Conservation (phyloP, 139 green algal genomes). For the Ulvella scutata region DNA sequence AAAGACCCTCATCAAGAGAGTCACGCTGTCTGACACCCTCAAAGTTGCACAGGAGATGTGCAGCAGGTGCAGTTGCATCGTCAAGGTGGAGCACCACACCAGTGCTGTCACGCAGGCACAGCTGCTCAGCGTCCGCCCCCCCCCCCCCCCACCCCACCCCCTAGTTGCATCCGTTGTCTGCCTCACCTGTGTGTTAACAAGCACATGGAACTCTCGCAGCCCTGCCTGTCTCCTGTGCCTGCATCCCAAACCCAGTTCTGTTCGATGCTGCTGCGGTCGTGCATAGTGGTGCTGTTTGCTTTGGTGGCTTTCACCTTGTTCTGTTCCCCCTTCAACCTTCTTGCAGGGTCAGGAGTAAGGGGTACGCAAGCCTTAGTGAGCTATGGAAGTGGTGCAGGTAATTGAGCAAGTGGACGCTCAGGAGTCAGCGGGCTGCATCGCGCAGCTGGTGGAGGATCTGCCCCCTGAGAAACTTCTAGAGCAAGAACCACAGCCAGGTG, state of each 20-base stretch:
- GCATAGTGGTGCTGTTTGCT: slow-evolving; percentile 2
- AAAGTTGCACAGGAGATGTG: slow-evolving; percentile 19
- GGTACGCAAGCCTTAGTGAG: too few relatives aligned
- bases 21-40: slow-evolving; percentile 31
- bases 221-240: too few relatives aligned
- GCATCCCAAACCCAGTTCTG: too few relatives aligned
- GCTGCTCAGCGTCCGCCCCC: slow-evolving; percentile 13
- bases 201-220: too few relatives aligned
- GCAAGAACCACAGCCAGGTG: slow-evolving; percentile 8
- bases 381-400: slow-evolving; percentile 22
- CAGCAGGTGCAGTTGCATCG: slow-evolving; percentile 26
- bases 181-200: too few relatives aligned
- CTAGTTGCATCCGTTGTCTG: too few relatives aligned
- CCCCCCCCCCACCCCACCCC: neutral
- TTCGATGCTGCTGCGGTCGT: too few relatives aligned
- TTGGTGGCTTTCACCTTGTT: too few relatives aligned
- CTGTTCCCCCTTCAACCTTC: too few relatives aligned
- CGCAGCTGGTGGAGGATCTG: slow-evolving; percentile 21
- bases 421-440: slow-evolving; percentile 26
- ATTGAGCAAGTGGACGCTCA: slow-evolving; percentile 26
- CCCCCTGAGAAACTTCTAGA: slow-evolving; percentile 15
- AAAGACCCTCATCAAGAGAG: slow-evolving; percentile 42
- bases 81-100: slow-evolving; percentile 32
- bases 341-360: slow-evolving; percentile 7
- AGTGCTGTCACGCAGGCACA: slow-evolving; percentile 14